phyloP scores from a whole-genome alignment of 257 asterid genomes.

The Przewalskia tangutica region DNA sequence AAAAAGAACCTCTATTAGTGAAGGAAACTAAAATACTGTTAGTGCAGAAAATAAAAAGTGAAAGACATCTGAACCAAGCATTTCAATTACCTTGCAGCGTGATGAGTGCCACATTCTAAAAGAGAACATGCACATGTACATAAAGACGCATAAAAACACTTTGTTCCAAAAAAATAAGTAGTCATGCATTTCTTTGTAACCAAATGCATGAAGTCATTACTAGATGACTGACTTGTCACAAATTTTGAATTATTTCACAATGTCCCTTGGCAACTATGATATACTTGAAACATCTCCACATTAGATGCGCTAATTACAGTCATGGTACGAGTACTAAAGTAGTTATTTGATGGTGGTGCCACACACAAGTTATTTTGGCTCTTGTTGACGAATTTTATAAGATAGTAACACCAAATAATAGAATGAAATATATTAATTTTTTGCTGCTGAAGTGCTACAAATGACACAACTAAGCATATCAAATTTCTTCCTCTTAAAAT shows the following conservation, averaged over 20 bases:
- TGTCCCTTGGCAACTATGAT: background rate
- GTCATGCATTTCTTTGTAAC: background rate
- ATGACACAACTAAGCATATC: background rate
- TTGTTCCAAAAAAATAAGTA: background rate
- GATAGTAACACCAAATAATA: background rate
- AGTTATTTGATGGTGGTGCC: background rate
- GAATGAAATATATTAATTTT: background rate
- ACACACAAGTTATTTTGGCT: background rate
- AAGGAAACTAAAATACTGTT: background rate
- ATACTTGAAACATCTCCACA: too few species aligned
- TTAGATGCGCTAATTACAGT: background rate
- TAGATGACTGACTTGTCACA: too few species aligned
- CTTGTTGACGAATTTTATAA: background rate
- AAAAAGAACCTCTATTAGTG: background rate
- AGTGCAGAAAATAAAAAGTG: background rate
- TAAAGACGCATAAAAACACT: too few species aligned
- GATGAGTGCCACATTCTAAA: background rate
- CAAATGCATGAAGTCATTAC: background rate
- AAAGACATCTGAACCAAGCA: background rate
- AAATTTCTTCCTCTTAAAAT: background rate
- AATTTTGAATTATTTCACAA: too few species aligned
- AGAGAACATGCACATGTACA: background rate
- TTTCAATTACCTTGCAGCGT: background rate
- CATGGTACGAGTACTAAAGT: background rate
- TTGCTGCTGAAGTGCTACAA: background rate